A percentile compares a stretch with the other conserved stretches of the same genome.
Evolutionary conservation across 2,329 filamentous ascomycete genomes (phyloP).

Genomic region (Fusarium mundagurra): DNA sequence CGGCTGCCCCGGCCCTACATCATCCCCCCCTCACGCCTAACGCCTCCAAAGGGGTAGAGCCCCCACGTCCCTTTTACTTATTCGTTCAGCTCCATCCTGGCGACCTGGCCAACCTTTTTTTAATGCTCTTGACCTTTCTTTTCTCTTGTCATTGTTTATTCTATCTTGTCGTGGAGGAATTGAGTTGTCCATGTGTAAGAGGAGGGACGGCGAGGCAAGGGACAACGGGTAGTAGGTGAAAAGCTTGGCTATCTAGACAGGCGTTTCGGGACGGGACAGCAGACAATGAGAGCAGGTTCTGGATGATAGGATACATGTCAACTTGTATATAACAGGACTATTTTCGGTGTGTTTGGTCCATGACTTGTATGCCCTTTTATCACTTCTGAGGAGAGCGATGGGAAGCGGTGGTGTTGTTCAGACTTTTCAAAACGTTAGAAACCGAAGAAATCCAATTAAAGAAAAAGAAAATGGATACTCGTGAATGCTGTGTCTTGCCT

Average conservation of each 20-base stretch:
- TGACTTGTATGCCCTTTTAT: conserved; percentile 28
- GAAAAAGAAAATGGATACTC: conserved; percentile 26
- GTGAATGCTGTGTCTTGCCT: background rate
- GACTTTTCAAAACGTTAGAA: conserved; percentile 38
- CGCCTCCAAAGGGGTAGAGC: conserved; percentile 43
- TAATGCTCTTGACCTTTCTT: conserved; percentile 35
- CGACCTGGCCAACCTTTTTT: conserved; percentile 42
- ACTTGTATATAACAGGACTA: conserved; percentile 41
- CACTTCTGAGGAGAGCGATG: conserved; percentile 8
- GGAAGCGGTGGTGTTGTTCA: conserved; percentile 25
- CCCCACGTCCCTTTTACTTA: conserved; percentile 32
- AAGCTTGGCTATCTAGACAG: conserved; percentile 35
- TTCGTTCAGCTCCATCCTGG: conserved; percentile 44
- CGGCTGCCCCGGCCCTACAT: conserved; percentile 31
- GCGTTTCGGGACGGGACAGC: conserved; percentile 17
- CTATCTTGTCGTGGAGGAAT: conserved; percentile 27
- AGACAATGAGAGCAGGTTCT: conserved; percentile 1
- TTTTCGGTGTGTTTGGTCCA: conserved; percentile 28
- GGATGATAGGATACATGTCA: conserved; percentile 34
- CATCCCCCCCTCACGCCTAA: conserved; percentile 33
- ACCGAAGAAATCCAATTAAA: conserved; percentile 31
- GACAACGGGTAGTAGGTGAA: conserved; percentile 17
- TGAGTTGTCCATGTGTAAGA: conserved; percentile 30
- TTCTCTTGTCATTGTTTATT: conserved; percentile 37
- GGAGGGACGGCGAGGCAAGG: conserved; percentile 36